Conservation (phyloP, 1,139 yeast genomes). For the Yamadazyma buinensis region DNA sequence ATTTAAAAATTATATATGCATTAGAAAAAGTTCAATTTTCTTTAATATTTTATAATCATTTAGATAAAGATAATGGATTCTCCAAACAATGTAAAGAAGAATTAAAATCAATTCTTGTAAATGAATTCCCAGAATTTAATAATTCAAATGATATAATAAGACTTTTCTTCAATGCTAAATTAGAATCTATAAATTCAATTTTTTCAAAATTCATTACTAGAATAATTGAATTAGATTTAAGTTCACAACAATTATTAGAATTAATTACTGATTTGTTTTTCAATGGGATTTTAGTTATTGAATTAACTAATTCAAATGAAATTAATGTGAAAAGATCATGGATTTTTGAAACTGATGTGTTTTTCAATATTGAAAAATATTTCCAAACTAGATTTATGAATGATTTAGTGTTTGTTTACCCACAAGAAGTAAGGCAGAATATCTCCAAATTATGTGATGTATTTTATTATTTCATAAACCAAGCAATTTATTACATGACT, state of each 20-base stretch:
- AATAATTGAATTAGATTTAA: conserved; percentile 21
- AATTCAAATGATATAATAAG: conserved; percentile 20
- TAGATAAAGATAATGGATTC: conserved; percentile 20
- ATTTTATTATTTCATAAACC: conserved; percentile 35
- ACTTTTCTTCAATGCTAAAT: conserved; percentile 25
- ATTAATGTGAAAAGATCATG: conserved; percentile 26
- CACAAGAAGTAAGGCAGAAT: conserved; percentile 10
- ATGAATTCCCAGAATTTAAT: conserved; percentile 4
- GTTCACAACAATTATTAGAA: conserved; percentile 23
- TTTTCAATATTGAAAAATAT: conserved; percentile 31
- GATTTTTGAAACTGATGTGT: conserved; percentile 38
- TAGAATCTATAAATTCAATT: conserved; percentile 31
- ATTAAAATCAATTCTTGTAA: conserved; percentile 8
- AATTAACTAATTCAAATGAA: conserved; percentile 22
- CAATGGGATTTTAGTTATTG: conserved; percentile 43
- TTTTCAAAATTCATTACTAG: conserved; percentile 24
- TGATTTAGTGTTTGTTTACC: conserved; percentile 13
- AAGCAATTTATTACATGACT: conserved; percentile 37
- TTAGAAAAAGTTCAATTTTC: conserved; percentile 61
- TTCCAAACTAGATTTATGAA: conserved; percentile 20
- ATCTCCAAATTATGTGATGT: conserved; percentile 26
- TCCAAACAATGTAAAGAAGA: conserved; percentile 11
- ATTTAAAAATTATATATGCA: conserved; percentile 37
- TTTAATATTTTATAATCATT: conserved; percentile 41
- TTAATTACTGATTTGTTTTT: conserved; percentile 36